Base-by-base conservation (phyloP, 345 rosid species). In the Rhodamnia rubescens region DNA sequence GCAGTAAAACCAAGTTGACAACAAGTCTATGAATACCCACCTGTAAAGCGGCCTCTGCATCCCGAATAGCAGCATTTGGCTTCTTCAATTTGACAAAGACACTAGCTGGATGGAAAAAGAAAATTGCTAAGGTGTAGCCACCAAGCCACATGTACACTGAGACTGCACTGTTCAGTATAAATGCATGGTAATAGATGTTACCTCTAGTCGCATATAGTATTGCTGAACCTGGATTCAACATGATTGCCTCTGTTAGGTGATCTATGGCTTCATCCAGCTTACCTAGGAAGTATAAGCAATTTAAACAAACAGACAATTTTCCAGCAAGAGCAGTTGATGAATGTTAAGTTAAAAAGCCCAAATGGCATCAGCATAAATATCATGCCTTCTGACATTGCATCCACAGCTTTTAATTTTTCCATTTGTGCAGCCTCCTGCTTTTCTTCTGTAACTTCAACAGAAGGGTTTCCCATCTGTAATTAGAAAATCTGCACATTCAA, bases 121-220 rank as follows among this genome's bases (percentile, higher is more conserved):
- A 7, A 47, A 16, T 27, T 59, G 50, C 21, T 59, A n/a, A 29
- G 47, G 74, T 29, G 50, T 87, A 85, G 88, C 32, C 80, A 69
- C 80, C 80, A 36, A 36, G 80, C 13, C 80, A 69, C 47, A 36
- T 5, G 14, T 69, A 36, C 26, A 69, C 80, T 69, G 80, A 69
- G 47, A 36, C 80, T 9, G 47, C 24, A 69, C 80, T 69, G 10
- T 36, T 69, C 80, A 36, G 26, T 21, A 36, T 36, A 5, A 69
- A 69, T 10, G 78, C 44, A 69, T 69, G 47, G 22, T 12, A 69
- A 69, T 36, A 69, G 47, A 69, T 69, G 29, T 82, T 85, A 94
- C 98, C 98, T 92, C 99, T 91, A 84, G 94, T 89, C 52, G 98
- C 98, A 88, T 95, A 94, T 29, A 95, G 82, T 87, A 94, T 95